Percentiles rank a stretch among this genome's conserved stretches.
Evolutionary conservation across 352 stramenopile genomes (phyloP).

Genomic region (Pythium angustatum): DNA sequence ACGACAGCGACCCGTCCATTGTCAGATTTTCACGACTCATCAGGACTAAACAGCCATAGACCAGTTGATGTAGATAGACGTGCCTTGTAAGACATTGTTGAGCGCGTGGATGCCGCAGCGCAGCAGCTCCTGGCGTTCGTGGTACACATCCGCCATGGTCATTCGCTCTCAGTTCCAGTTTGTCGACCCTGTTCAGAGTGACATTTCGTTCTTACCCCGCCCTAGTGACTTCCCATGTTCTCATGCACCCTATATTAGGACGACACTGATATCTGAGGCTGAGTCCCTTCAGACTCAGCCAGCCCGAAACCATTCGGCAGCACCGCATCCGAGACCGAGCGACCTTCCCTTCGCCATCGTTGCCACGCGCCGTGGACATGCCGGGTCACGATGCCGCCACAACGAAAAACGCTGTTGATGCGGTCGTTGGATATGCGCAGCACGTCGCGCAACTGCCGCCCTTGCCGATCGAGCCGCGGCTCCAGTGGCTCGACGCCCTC

Average conservation of each 20-base stretch:
- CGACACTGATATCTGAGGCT: too few species aligned
- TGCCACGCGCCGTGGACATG: too few species aligned
- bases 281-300: too few species aligned
- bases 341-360: too few species aligned
- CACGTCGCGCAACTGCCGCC: too few species aligned
- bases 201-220: neutral
- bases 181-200: neutral
- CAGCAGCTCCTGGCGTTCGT: constrained; percentile 73
- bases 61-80: neutral
- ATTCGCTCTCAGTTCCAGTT: neutral
- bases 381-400: too few species aligned
- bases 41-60: neutral
- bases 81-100: constrained; percentile 81
- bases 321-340: too few species aligned
- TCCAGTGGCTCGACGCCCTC: neutral
- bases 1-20: too few species aligned
- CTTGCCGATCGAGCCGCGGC: too few species aligned
- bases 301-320: neutral
- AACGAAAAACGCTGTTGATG: too few species aligned
- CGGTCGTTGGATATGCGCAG: too few species aligned
- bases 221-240: neutral
- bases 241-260: neutral
- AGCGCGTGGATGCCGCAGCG: constrained; percentile 80
- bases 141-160: constrained; percentile 40
- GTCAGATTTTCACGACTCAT: too few species aligned